A percentile compares a stretch with the other conserved stretches of the same genome.
Evolutionary conservation across 306 rosid genomes (phyloP).

Genomic region (Begonia loranthoides): DNA sequence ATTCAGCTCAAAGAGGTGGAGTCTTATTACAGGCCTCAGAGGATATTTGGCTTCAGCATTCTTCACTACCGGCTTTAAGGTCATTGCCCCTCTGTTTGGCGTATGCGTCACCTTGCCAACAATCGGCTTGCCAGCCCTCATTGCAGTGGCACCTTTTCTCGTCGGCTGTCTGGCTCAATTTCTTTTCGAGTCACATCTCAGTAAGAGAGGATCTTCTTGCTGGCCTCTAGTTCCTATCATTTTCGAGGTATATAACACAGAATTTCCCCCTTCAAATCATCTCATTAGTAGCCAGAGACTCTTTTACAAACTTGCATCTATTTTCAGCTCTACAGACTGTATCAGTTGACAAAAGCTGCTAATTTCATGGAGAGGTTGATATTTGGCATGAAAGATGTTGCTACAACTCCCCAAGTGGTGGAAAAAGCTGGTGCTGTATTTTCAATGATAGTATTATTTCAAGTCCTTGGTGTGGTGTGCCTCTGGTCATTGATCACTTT

Average conservation of each 20-base stretch:
- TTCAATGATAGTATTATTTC: constrained; percentile 50
- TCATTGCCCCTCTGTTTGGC: constrained; percentile 42
- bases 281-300: neutral
- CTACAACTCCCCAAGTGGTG: constrained; percentile 32
- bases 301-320: constrained; percentile 8
- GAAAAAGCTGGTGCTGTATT: constrained; percentile 56
- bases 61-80: constrained; percentile 54
- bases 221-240: constrained; percentile 81
- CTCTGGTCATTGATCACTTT: constrained; percentile 78
- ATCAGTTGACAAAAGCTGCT: constrained; percentile 71
- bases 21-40: constrained; percentile 84
- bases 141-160: constrained; percentile 52
- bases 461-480: constrained; percentile 49
- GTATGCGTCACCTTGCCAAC: constrained; percentile 45
- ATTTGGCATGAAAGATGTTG: constrained; percentile 39
- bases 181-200: constrained; percentile 40
- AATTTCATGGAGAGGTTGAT: constrained; percentile 48
- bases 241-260: constrained; percentile 41
- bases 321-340: constrained; percentile 59
- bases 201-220: constrained; percentile 44
- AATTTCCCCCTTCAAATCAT: neutral
- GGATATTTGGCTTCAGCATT: constrained; percentile 63
- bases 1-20: constrained; percentile 87
- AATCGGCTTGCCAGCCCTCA: constrained; percentile 40
- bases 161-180: constrained; percentile 47